Evolutionary conservation across 2,329 filamentous ascomycete genomes (phyloP).

Genomic region (Fusarium sp.): DNA sequence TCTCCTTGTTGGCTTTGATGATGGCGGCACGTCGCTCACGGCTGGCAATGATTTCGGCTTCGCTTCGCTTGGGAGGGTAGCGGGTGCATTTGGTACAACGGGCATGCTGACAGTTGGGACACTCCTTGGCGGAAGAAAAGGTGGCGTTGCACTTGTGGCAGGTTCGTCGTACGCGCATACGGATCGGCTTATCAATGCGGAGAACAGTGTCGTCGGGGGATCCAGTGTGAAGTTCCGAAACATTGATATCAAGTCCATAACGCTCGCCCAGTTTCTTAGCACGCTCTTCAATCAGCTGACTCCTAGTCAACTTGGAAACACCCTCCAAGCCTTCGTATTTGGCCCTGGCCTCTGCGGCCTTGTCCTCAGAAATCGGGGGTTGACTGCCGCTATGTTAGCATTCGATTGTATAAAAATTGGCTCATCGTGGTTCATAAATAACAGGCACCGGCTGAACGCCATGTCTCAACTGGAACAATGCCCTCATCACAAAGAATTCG

Average conservation of each 20-base stretch:
- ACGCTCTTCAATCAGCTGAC: conserved; percentile 69
- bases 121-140: conserved; percentile 81
- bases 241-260: conserved; percentile 70
- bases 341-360: conserved; percentile 47
- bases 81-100: conserved; percentile 87
- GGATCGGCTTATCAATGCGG: conserved; percentile 81
- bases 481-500: conserved; percentile 14
- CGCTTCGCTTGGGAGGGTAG: conserved; percentile 76
- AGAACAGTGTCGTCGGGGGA: conserved; percentile 68
- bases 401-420: background rate
- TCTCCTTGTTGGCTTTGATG: conserved; percentile 70
- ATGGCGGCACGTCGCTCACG: conserved; percentile 66
- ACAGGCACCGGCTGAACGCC: background rate
- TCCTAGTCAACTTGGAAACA: conserved; percentile 61
- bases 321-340: conserved; percentile 52
- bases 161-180: conserved; percentile 82
- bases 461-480: background rate
- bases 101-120: conserved; percentile 81
- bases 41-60: conserved; percentile 67
- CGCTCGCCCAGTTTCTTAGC: conserved; percentile 69
- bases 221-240: conserved; percentile 66
- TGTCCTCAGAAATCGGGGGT: conserved; percentile 31
- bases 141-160: conserved; percentile 86
- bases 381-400: conserved; percentile 39
- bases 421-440: background rate